Percentiles rank a stretch among this genome's conserved stretches.
Conservation (phyloP, 2,329 filamentous ascomycete genomes). For the Alternaria brassicae region DNA sequence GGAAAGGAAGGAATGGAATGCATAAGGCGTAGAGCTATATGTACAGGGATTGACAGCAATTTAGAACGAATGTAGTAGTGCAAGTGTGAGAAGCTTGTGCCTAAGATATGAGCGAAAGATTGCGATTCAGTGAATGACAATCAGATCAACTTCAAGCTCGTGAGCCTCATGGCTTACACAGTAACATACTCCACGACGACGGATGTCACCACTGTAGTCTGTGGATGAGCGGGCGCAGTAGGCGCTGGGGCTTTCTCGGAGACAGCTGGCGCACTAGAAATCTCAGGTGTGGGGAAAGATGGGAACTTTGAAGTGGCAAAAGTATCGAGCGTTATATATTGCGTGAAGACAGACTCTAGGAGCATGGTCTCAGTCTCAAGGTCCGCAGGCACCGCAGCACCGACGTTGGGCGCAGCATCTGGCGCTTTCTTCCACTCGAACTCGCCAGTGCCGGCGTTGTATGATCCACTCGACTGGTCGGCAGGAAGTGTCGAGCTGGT, state of each 20-base stretch:
- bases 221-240: slow-evolving; percentile 10
- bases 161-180: neutral
- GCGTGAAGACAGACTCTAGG: slow-evolving; percentile 14
- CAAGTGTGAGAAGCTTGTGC: neutral
- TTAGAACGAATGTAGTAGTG: slow-evolving; percentile 1
- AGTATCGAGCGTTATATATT: slow-evolving; percentile 14
- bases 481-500: slow-evolving; percentile 23
- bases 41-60: neutral
- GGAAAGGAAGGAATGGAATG: too few relatives aligned
- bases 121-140: neutral
- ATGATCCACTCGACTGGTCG: slow-evolving; percentile 16
- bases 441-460: slow-evolving; percentile 16
- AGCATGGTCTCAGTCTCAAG: neutral
- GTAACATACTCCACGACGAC: slow-evolving; percentile 27
- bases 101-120: neutral
- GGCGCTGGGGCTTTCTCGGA: slow-evolving; percentile 5
- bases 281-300: neutral
- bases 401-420: neutral
- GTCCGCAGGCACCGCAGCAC: neutral
- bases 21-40: neutral
- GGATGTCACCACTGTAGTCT: slow-evolving; percentile 24
- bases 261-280: neutral
- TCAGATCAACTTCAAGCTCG: neutral
- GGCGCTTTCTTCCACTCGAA: slow-evolving; percentile 29
- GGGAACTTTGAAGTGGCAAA: neutral